Conservation (phyloP, 768 basidiomycete genomes). For the Rhizopogon vulgaris region DNA sequence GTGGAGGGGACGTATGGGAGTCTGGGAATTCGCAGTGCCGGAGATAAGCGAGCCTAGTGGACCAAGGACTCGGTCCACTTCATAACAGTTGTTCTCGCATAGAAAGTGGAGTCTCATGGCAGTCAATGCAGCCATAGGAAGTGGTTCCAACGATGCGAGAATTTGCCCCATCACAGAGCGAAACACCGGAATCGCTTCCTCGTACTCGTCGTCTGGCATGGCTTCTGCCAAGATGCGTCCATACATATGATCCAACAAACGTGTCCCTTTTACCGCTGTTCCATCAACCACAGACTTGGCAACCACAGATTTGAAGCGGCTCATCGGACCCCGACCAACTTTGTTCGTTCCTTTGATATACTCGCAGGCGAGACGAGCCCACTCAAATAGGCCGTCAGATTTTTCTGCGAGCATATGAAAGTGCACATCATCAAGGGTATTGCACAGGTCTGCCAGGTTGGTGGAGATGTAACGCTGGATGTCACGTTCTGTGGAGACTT, state of each 20-base stretch:
- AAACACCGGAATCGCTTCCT: not conserved
- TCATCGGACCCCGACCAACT: not conserved
- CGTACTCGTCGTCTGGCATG: not conserved
- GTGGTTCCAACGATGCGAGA: not conserved
- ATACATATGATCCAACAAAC: slow-evolving; percentile 2
- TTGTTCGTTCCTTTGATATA: too few species aligned
- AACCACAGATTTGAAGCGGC: not conserved
- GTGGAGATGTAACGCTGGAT: not conserved
- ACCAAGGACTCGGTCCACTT: slow-evolving; percentile 3
- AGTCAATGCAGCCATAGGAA: not conserved
- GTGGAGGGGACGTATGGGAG: not conserved
- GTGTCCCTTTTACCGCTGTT: not conserved
- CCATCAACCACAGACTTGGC: not conserved
- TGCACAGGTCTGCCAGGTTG: not conserved
- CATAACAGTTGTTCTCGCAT: not conserved
- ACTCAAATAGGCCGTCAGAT: too few species aligned
- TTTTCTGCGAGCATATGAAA: not conserved
- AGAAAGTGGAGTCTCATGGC: slow-evolving; percentile 1
- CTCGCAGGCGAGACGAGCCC: too few species aligned
- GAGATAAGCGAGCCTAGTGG: slow-evolving; percentile 5
- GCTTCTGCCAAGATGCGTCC: not conserved
- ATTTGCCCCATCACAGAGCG: not conserved
- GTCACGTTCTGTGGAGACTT: not conserved
- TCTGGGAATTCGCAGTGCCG: not conserved
- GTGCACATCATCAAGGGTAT: not conserved